Evolutionary conservation across 306 rosid genomes (phyloP).

Genomic region (Acacia crassicarpa): DNA sequence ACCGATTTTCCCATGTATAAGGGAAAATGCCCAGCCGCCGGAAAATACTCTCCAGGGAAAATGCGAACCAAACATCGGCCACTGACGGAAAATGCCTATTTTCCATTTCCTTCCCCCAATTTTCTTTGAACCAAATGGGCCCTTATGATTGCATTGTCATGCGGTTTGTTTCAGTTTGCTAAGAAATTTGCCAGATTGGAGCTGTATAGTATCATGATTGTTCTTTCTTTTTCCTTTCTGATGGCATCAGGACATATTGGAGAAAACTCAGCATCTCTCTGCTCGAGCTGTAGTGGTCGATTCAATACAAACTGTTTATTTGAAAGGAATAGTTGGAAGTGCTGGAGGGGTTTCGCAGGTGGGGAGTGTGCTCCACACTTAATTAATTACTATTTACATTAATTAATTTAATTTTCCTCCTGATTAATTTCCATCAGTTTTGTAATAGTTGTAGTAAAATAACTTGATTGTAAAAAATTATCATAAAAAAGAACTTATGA

Average conservation of each 20-base stretch:
- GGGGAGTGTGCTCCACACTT: slow-evolving; percentile 10
- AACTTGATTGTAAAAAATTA: not conserved
- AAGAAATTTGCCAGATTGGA: slow-evolving; percentile 18
- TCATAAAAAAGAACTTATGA: not conserved
- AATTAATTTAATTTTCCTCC: not conserved
- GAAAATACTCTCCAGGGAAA: no score
- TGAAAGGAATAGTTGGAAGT: slow-evolving; percentile 69
- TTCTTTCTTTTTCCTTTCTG: slow-evolving; percentile 24
- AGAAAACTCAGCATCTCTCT: slow-evolving; percentile 57
- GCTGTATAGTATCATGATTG: slow-evolving; percentile 15
- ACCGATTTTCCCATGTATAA: no score
- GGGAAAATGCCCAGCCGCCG: no score
- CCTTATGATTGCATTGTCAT: slow-evolving; percentile 6
- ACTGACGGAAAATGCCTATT: no score
- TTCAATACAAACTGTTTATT: slow-evolving; percentile 89
- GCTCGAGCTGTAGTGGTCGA: slow-evolving; percentile 80
- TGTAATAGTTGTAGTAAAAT: slow-evolving; percentile 20
- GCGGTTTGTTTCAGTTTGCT: not conserved
- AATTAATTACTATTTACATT: slow-evolving; percentile 13
- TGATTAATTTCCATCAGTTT: slow-evolving; percentile 6
- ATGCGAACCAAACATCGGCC: no score
- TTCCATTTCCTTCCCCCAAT: no score
- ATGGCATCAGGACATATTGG: slow-evolving; percentile 71
- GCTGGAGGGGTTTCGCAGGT: slow-evolving; percentile 85
- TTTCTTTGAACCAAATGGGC: no score